Conservation (phyloP, 139 green algal genomes). For the Tetraselmis chui region DNA sequence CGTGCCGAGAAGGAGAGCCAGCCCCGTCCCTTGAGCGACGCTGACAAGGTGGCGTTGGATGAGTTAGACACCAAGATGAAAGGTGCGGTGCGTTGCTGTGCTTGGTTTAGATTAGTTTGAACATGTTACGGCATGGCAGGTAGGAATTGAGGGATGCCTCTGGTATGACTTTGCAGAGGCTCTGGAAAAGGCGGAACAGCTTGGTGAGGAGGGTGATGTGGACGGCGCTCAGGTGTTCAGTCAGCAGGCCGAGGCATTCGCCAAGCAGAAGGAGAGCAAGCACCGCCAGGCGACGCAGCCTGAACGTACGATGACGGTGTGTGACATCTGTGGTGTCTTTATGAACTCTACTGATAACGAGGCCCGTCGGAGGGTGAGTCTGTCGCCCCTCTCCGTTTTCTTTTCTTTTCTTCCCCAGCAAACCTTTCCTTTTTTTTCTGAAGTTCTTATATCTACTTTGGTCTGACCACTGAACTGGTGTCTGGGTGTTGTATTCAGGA, state of each 20-base stretch:
- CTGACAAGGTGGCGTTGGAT: slow-evolving; percentile 53
- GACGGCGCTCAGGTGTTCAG: slow-evolving; percentile 32
- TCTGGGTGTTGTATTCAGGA: slow-evolving; percentile 43
- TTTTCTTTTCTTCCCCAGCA: too few species aligned
- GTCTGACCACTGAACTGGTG: too few species aligned
- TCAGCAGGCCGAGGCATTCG: slow-evolving; percentile 26
- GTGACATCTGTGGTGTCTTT: slow-evolving; percentile 82
- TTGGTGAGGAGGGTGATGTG: slow-evolving; percentile 47
- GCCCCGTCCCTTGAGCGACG: slow-evolving; percentile 34
- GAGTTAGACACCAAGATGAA: slow-evolving; percentile 45
- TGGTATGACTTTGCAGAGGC: slow-evolving; percentile 33
- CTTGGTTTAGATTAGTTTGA: too few species aligned
- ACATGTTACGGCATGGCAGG: slow-evolving; percentile 1
- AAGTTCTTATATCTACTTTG: too few species aligned
- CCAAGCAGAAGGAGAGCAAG: slow-evolving; percentile 55
- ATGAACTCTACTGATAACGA: slow-evolving; percentile 81
- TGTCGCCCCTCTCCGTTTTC: too few species aligned
- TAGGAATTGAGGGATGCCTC: background rate
- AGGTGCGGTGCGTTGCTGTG: slow-evolving; percentile 16
- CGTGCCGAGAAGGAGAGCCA: slow-evolving; percentile 59
- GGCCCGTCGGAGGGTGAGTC: slow-evolving; percentile 39
- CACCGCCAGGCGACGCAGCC: slow-evolving; percentile 47
- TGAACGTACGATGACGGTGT: slow-evolving; percentile 67
- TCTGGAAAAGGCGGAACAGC: slow-evolving; percentile 30
- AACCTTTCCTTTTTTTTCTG: too few species aligned